Evolutionary conservation across 371 early-diverging fungal genomes (phyloP).

Genomic region (Mortierella sp.): DNA sequence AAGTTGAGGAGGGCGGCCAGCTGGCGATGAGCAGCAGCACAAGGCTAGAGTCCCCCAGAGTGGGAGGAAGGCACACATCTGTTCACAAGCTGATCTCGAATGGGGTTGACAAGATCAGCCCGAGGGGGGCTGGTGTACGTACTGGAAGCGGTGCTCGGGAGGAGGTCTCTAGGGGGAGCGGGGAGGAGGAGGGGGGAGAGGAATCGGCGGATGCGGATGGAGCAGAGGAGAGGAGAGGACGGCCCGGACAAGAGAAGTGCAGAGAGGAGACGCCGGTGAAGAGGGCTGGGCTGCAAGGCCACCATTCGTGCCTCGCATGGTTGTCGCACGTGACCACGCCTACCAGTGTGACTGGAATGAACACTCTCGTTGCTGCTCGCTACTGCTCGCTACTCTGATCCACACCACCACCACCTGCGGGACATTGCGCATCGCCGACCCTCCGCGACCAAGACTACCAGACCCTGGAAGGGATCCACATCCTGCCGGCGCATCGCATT

Average conservation of each 20-base stretch:
- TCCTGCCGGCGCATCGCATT: too few relatives aligned
- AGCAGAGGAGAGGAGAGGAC: not conserved
- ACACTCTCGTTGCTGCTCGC: too few relatives aligned
- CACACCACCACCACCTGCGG: too few relatives aligned
- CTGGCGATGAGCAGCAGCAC: not conserved
- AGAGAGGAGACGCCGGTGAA: conserved; percentile 5
- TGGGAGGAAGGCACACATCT: too few relatives aligned
- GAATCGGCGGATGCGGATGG: not conserved
- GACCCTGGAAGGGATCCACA: too few relatives aligned
- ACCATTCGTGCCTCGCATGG: too few relatives aligned
- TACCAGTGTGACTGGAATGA: not conserved
- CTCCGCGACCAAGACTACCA: not conserved
- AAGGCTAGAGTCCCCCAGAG: too few relatives aligned
- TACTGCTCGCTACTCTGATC: too few relatives aligned
- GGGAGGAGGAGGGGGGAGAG: conserved; percentile 6
- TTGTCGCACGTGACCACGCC: not conserved
- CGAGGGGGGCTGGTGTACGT: too few relatives aligned
- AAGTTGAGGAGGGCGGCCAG: not conserved
- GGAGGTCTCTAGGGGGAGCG: conserved; percentile 10
- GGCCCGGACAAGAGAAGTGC: not conserved
- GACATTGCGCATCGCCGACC: too few relatives aligned
- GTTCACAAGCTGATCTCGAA: not conserved
- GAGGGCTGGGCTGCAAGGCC: not conserved
- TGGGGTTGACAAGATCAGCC: not conserved
- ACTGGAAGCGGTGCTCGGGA: conserved; percentile 4